Evolutionary conservation across 164 flowering plant genomes (phyloP).

Genomic region (Pachysandra terminalis): DNA sequence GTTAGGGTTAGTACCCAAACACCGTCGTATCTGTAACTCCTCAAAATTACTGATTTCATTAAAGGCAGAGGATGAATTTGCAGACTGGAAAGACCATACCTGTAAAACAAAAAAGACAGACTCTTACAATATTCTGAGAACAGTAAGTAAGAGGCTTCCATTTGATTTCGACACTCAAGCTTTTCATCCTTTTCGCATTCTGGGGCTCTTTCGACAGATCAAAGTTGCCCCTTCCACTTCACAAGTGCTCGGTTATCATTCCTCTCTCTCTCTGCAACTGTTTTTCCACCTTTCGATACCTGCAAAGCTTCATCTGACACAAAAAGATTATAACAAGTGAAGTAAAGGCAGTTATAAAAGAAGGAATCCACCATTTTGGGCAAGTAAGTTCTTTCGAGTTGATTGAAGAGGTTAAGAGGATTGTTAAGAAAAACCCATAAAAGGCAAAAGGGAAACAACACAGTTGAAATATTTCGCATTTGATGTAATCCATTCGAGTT

Average conservation of each 20-base stretch:
- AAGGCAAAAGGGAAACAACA: slow-evolving; percentile 66
- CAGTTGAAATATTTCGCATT: slow-evolving; percentile 60
- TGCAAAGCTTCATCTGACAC: slow-evolving; percentile 61
- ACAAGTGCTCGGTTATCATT: slow-evolving; percentile 52
- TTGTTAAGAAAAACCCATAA: slow-evolving; percentile 56
- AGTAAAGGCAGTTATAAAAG: slow-evolving; percentile 36
- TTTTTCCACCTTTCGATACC: slow-evolving; percentile 59
- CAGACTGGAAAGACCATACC: slow-evolving; percentile 51
- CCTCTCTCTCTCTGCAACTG: slow-evolving; percentile 62
- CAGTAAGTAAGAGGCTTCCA: slow-evolving; percentile 80
- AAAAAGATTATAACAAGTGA: slow-evolving; percentile 47
- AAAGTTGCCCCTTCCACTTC: slow-evolving; percentile 80
- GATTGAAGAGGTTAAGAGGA: slow-evolving; percentile 52
- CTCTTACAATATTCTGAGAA: slow-evolving; percentile 45
- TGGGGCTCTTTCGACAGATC: slow-evolving; percentile 73
- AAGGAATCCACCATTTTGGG: slow-evolving; percentile 74
- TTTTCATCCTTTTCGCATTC: slow-evolving; percentile 62
- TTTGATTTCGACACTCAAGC: slow-evolving; percentile 91
- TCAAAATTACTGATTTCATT: no score
- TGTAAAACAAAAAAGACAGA: slow-evolving; percentile 58
- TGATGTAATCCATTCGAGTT: slow-evolving; percentile 44
- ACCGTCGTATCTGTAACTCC: no score
- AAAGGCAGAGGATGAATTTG: slow-evolving; percentile 59
- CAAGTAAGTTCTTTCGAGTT: slow-evolving; percentile 25
- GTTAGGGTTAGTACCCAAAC: no score